Evolutionary conservation across 257 asterid genomes (phyloP).

Genomic region (Forsythia viridissima): DNA sequence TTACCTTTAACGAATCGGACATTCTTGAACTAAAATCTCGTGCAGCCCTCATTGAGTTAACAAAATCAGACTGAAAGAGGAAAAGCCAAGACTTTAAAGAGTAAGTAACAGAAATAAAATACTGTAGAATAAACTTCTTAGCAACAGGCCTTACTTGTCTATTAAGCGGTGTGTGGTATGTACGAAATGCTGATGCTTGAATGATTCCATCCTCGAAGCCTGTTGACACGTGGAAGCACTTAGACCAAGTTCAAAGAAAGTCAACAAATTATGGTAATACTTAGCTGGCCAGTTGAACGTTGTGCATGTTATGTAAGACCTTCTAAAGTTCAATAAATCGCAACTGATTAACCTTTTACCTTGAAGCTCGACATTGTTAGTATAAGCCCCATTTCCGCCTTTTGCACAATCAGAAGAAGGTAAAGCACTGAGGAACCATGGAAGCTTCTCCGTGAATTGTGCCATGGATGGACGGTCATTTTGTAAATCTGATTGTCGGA

Average conservation of each 20-base stretch:
- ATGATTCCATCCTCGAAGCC: constrained; percentile 78
- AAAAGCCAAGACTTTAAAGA: background rate
- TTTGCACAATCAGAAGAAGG: constrained; percentile 98
- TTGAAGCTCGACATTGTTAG: constrained; percentile 75
- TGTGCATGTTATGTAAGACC: background rate
- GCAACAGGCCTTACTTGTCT: constrained; percentile 58
- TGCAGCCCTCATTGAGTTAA: constrained; percentile 96
- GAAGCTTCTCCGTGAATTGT: constrained; percentile 87
- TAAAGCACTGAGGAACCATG: constrained; percentile 92
- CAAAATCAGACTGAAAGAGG: constrained; percentile 67
- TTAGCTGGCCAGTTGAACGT: background rate
- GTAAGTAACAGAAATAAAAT: constrained; percentile 4
- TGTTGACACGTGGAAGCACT: constrained; percentile 33
- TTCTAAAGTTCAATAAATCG: background rate
- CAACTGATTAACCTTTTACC: constrained; percentile 39
- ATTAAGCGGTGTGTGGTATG: constrained; percentile 94
- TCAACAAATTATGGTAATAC: background rate
- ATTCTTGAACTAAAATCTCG: constrained; percentile 84
- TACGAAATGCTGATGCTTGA: constrained; percentile 89
- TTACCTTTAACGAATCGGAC: constrained; percentile 81
- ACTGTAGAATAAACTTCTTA: background rate
- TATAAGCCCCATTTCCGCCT: constrained; percentile 96
- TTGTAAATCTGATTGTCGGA: constrained; percentile 82
- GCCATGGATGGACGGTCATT: constrained; percentile 80
- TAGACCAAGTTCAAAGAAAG: constrained; percentile 21